Evolutionary conservation across 306 rosid genomes (phyloP).

Genomic region (Astragalus membranaceus): DNA sequence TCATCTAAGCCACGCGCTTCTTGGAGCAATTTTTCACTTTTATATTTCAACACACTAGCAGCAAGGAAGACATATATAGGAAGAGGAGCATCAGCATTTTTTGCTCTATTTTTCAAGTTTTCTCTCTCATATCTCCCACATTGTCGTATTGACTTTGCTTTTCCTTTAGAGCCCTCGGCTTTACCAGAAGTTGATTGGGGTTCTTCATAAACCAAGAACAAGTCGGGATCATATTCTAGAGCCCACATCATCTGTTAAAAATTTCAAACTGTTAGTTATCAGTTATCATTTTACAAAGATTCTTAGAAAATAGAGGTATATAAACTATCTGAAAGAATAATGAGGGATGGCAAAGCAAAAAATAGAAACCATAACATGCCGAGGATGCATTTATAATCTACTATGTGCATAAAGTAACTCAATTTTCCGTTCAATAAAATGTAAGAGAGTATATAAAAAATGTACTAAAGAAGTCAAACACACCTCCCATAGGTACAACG

Average conservation of each 20-base stretch:
- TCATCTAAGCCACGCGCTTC: conserved; percentile 97
- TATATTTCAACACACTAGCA: conserved; percentile 94
- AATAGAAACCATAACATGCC: too few species aligned
- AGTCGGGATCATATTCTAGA: conserved; percentile 80
- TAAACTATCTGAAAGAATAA: too few species aligned
- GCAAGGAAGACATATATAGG: conserved; percentile 93
- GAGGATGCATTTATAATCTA: too few species aligned
- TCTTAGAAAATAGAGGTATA: not conserved
- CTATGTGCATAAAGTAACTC: too few species aligned
- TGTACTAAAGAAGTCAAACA: conserved; percentile 7
- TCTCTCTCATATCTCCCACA: conserved; percentile 90
- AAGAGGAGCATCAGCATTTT: conserved; percentile 67
- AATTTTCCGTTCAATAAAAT: not conserved
- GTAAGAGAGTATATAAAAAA: too few species aligned
- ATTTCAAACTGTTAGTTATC: conserved; percentile 10
- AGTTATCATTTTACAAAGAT: conserved; percentile 15
- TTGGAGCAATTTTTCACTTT: conserved; percentile 64
- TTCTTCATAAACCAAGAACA: conserved; percentile 65
- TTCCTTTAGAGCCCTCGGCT: conserved; percentile 51
- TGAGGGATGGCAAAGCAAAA: too few species aligned
- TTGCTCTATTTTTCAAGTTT: conserved; percentile 56
- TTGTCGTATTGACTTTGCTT: conserved; percentile 65
- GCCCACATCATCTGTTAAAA: conserved; percentile 99
- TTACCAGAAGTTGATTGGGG: conserved; percentile 36
- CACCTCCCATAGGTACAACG: conserved; percentile 99